These are phyloP conservation scores for Dactylellina leptospora DNA, from an alignment of 2,329 filamentous ascomycete genomes.

Conservation along the genomic window DNA sequence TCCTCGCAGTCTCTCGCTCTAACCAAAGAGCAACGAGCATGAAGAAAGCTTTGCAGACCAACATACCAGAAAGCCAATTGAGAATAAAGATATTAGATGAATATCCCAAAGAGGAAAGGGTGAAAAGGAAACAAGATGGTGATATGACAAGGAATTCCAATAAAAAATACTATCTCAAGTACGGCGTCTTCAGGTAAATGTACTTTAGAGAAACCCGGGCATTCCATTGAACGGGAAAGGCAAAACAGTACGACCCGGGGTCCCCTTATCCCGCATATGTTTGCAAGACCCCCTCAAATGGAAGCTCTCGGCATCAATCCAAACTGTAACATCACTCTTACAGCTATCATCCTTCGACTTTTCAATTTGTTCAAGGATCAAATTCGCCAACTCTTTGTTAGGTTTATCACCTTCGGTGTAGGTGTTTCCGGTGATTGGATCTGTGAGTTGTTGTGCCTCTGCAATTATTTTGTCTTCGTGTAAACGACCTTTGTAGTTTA, in stretches of 20 bases:
- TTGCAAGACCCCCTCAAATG: slow-evolving; percentile 1
- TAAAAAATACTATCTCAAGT: no score
- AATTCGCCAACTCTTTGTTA: background rate
- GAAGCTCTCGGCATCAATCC: slow-evolving; percentile 5
- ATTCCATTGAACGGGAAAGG: background rate
- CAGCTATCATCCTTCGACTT: background rate
- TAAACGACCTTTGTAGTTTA: slow-evolving; percentile 14
- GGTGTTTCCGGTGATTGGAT: background rate
- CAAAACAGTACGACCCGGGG: background rate
- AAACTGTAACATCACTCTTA: slow-evolving; percentile 1
- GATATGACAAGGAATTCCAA: no score
- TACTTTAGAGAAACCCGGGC: background rate
- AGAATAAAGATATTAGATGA: no score
- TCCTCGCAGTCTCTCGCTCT: no score
- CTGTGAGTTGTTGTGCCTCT: background rate
- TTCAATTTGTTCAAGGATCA: background rate
- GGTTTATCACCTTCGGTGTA: background rate
- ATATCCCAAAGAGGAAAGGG: no score
- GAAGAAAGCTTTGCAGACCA: no score
- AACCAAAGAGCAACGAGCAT: no score
- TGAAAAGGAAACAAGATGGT: no score
- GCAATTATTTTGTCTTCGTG: background rate
- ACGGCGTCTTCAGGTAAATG: no score
- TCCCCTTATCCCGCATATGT: background rate
- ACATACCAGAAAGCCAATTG: no score